Percentiles rank a stretch among this genome's conserved stretches.
Conservation (phyloP, 139 green algal genomes). For the Chlorella sp. region DNA sequence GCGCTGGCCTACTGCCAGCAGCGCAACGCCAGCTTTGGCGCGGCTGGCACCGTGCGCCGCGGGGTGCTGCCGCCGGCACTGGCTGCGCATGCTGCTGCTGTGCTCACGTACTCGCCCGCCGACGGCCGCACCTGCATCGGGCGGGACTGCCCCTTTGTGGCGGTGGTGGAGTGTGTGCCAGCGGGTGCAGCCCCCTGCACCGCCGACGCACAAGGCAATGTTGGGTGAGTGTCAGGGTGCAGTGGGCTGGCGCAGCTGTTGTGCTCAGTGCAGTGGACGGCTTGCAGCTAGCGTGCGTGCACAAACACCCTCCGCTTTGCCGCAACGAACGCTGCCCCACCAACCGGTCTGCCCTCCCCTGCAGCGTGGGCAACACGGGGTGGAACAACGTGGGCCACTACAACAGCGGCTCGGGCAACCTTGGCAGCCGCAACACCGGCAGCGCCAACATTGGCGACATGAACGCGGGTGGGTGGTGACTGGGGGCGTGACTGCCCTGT, state of each 20-base stretch:
- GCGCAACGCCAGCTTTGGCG: neutral
- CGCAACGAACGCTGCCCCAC: neutral
- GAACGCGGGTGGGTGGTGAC: neutral
- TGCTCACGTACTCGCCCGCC: neutral
- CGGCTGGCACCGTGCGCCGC: neutral
- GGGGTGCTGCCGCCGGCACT: neutral
- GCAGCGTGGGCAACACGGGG: slow-evolving; percentile 19
- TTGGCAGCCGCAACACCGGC: slow-evolving; percentile 24
- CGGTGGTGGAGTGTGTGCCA: slow-evolving; percentile 17
- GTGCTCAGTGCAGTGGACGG: neutral
- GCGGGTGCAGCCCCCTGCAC: neutral
- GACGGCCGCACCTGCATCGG: neutral
- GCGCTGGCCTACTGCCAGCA: slow-evolving; percentile 16
- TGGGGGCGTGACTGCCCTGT: too few relatives aligned
- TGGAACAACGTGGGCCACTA: slow-evolving; percentile 16
- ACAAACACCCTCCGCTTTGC: neutral
- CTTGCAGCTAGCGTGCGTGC: neutral
- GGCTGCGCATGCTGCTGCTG: neutral
- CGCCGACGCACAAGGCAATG: neutral
- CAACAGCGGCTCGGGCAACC: slow-evolving; percentile 10
- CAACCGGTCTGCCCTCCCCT: too few relatives aligned
- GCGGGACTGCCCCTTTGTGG: neutral
- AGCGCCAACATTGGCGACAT: slow-evolving; percentile 16
- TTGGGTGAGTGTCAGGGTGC: neutral
- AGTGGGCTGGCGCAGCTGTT: neutral